phyloP scores from a whole-genome alignment of 495 filamentous ascomycete species.

The Neurospora sp. region DNA sequence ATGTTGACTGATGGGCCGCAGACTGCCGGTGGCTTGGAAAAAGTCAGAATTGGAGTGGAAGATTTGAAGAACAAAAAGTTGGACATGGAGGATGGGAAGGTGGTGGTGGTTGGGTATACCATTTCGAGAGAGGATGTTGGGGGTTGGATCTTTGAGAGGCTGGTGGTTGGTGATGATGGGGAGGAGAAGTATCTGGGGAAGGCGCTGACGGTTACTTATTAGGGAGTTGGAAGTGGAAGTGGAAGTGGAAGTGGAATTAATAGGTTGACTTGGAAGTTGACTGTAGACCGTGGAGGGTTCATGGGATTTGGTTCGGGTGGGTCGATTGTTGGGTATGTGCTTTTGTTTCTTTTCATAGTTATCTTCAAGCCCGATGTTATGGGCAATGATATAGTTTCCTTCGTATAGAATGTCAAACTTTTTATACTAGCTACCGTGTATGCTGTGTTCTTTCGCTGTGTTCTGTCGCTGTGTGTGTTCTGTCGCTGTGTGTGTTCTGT shows the following conservation, averaged over 20 bases:
- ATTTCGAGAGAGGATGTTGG: neutral
- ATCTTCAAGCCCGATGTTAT: neutral
- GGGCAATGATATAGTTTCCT: fast-evolving
- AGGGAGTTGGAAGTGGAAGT: neutral
- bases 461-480: neutral
- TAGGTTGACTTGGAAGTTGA: neutral
- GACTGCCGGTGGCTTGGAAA: neutral
- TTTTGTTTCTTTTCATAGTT: neutral
- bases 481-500: neutral
- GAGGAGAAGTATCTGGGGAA: neutral
- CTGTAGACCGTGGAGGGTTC: neutral
- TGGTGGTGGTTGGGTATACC: neutral
- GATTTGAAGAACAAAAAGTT: neutral
- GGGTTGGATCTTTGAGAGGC: neutral
- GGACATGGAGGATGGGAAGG: neutral
- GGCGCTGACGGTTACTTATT: neutral
- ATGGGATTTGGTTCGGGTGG: neutral
- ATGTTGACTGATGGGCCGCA: neutral
- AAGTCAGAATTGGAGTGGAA: neutral
- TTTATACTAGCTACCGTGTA: neutral
- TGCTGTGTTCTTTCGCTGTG: neutral
- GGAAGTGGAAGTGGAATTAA: too few species aligned
- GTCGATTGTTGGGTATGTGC: neutral
- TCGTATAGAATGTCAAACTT: neutral
- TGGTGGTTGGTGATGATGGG: neutral